Conservation (phyloP, 805 yeast species). For the Yamadazyma akitaensis region DNA sequence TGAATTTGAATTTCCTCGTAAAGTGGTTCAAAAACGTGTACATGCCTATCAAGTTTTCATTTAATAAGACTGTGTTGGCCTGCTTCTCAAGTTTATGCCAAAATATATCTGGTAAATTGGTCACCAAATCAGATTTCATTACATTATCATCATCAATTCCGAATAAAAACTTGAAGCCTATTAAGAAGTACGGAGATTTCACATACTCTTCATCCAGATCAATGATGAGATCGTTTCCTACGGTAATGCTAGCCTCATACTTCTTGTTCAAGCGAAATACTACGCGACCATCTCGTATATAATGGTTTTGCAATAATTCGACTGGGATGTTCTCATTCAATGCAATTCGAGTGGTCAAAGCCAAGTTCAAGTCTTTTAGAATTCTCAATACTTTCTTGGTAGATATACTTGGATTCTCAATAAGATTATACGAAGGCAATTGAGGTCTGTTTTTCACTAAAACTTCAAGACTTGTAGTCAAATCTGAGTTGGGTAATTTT, state of each 20-base stretch:
- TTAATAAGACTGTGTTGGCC: slow-evolving; percentile 51
- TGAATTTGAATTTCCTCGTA: slow-evolving; percentile 61
- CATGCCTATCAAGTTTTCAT: slow-evolving; percentile 48
- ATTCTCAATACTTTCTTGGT: slow-evolving; percentile 57
- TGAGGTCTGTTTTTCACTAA: slow-evolving; percentile 74
- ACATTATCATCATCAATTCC: slow-evolving; percentile 39
- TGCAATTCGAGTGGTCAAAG: slow-evolving; percentile 73
- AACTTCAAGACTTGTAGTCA: slow-evolving; percentile 84
- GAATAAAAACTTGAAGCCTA: slow-evolving; percentile 69
- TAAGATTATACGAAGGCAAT: slow-evolving; percentile 59
- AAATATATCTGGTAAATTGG: slow-evolving; percentile 29
- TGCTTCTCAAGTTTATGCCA: slow-evolving; percentile 48
- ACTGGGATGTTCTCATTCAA: slow-evolving; percentile 60
- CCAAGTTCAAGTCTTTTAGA: slow-evolving; percentile 65
- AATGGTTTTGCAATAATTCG: slow-evolving; percentile 55
- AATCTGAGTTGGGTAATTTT: slow-evolving; percentile 87
- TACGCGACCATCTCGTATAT: slow-evolving; percentile 73
- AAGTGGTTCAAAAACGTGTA: slow-evolving; percentile 57
- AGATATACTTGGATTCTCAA: slow-evolving; percentile 48
- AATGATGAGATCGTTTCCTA: slow-evolving; percentile 54
- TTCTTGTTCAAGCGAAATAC: slow-evolving; percentile 59
- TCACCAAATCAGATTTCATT: slow-evolving; percentile 25
- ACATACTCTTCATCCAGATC: slow-evolving; percentile 48
- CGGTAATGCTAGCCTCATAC: slow-evolving; percentile 60
- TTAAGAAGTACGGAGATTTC: slow-evolving; percentile 66